Percentiles rank a stretch among this genome's conserved stretches.
phyloP scores from a whole-genome alignment of 108 stramenopile genomes.

The Parmales sp. region DNA sequence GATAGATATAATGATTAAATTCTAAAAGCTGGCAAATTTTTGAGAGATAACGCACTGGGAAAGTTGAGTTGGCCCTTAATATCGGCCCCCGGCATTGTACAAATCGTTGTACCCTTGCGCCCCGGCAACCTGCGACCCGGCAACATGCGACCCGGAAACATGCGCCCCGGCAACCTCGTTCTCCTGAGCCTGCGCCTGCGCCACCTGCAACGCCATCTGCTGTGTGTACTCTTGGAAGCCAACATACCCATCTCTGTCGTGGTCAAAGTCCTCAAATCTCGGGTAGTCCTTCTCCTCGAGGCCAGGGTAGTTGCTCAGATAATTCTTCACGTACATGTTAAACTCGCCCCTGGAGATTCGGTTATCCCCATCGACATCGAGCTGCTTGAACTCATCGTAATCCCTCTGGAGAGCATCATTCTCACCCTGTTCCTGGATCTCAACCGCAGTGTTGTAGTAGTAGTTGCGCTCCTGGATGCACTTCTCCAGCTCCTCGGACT shows the following conservation, averaged over 20 bases:
- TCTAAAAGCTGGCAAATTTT: too few relatives aligned
- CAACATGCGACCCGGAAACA: too few relatives aligned
- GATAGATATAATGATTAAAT: too few relatives aligned
- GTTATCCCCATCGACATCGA: conserved; percentile 90
- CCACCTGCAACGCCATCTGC: conserved; percentile 73
- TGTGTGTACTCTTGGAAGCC: conserved; percentile 82
- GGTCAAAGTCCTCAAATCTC: conserved; percentile 91
- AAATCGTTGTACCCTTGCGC: too few relatives aligned
- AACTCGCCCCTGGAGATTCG: conserved; percentile 83
- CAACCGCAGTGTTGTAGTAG: neutral
- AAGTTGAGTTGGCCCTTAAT: too few relatives aligned
- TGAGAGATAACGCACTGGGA: too few relatives aligned
- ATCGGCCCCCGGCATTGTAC: too few relatives aligned
- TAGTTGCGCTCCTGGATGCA: conserved; percentile 34
- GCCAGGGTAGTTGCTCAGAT: conserved; percentile 81
- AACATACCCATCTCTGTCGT: conserved; percentile 79
- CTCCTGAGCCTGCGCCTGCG: conserved; percentile 62
- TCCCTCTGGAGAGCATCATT: conserved; percentile 76
- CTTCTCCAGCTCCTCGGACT: conserved; percentile 54
- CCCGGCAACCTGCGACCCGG: too few relatives aligned
- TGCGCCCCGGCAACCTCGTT: too few relatives aligned
- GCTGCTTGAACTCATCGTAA: conserved; percentile 96
- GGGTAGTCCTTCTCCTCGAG: conserved; percentile 83
- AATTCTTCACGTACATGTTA: conserved; percentile 86
- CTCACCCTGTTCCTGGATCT: conserved; percentile 57